A percentile compares a stretch with the other conserved stretches of the same genome.
Evolutionary conservation across 2,329 filamentous ascomycete genomes (phyloP).

Genomic region (Elsinoe australis): DNA sequence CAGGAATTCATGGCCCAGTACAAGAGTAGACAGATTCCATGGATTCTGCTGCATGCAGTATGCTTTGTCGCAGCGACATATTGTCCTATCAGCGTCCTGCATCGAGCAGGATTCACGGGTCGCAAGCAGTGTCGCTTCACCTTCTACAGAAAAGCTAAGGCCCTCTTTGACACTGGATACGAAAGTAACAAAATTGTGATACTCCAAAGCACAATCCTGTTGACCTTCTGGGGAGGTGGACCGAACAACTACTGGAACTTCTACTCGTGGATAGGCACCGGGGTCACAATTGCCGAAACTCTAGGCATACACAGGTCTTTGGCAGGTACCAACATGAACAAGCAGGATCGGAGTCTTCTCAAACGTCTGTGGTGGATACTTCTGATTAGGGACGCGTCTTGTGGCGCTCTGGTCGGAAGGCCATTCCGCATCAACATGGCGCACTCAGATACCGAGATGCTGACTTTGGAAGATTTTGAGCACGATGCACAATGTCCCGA

Average conservation of each 20-base stretch:
- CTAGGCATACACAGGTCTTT: conserved; percentile 23
- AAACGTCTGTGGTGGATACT: conserved; percentile 24
- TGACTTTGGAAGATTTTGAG: conserved; percentile 21
- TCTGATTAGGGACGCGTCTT: conserved; percentile 22
- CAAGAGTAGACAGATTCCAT: conserved; percentile 17
- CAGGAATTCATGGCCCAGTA: conserved; percentile 17
- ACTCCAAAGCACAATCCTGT: conserved; percentile 21
- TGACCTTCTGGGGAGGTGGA: conserved; percentile 22
- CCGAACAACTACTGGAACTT: conserved; percentile 23
- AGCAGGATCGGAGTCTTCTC: conserved; percentile 21
- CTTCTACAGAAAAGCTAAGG: conserved; percentile 22
- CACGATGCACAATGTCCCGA: too few relatives aligned
- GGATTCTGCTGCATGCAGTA: conserved; percentile 21
- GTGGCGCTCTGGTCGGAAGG: conserved; percentile 21
- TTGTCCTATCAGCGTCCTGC: conserved; percentile 16
- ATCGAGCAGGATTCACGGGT: conserved; percentile 18
- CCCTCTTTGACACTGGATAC: conserved; percentile 21
- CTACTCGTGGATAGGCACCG: conserved; percentile 22
- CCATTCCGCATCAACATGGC: conserved; percentile 23
- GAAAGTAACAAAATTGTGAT: conserved; percentile 23
- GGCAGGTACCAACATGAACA: conserved; percentile 17
- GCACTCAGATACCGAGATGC: conserved; percentile 21
- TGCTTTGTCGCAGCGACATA: conserved; percentile 22
- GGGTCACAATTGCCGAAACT: conserved; percentile 23
- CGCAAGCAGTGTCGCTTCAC: conserved; percentile 17